phyloP scores from a whole-genome alignment of 2,329 filamentous ascomycete genomes.

The Penicillium sp. region DNA sequence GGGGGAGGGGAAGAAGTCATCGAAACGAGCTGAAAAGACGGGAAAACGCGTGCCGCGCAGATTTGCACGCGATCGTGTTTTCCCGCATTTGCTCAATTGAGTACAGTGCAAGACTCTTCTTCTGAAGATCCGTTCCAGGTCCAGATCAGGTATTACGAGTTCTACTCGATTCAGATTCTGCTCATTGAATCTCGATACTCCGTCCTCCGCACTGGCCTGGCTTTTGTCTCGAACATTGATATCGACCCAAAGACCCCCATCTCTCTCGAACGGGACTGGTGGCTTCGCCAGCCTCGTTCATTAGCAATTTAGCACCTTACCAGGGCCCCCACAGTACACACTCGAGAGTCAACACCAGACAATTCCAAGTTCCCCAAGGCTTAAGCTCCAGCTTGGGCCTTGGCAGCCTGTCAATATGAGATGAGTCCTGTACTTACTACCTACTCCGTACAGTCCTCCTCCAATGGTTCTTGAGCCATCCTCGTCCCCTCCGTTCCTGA shows the following conservation, averaged over 20 bases:
- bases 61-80: constrained; percentile 2
- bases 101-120: background rate
- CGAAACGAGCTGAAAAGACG: constrained; percentile 2
- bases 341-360: background rate
- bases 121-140: no score
- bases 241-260: background rate
- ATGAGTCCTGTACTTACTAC: background rate
- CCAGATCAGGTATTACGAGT: background rate
- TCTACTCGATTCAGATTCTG: background rate
- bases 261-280: background rate
- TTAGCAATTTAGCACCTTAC: background rate
- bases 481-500: background rate
- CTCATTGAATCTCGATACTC: background rate
- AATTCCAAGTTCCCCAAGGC: background rate
- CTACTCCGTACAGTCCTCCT: no score
- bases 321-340: background rate
- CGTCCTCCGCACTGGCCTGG: background rate
- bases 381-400: background rate
- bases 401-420: background rate
- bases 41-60: constrained; percentile 14
- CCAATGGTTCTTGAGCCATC: background rate
- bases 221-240: background rate
- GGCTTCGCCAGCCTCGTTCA: constrained; percentile 1
- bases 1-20: no score
- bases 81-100: background rate